Evolutionary conservation across 2,329 filamentous ascomycete species (phyloP).

Genomic region (Blastomyces emzantsi): DNA sequence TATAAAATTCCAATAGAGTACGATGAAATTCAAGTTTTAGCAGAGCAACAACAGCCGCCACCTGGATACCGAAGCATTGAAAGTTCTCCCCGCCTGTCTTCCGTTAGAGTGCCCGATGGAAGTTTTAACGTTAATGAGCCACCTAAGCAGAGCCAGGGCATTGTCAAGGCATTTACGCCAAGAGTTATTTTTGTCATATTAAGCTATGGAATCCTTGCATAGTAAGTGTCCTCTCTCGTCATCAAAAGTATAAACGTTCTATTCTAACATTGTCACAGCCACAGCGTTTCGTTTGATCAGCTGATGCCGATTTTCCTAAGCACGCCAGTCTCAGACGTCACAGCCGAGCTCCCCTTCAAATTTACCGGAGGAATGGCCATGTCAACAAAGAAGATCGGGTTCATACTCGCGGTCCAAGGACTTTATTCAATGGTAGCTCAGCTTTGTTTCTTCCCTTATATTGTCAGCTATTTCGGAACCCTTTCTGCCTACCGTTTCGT

Average conservation of each 20-base stretch:
- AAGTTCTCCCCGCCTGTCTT: conserved; percentile 42
- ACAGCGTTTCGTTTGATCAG: conserved; percentile 95
- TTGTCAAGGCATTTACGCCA: conserved; percentile 63
- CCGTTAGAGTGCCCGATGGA: conserved; percentile 19
- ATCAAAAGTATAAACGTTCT: conserved; percentile 50
- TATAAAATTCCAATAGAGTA: conserved; percentile 39
- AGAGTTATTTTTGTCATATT: conserved; percentile 81
- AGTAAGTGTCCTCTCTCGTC: conserved; percentile 53
- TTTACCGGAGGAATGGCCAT: conserved; percentile 83
- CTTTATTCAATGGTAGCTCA: conserved; percentile 83
- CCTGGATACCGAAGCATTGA: conserved; percentile 58
- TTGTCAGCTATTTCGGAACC: conserved; percentile 66
- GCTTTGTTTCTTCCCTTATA: conserved; percentile 69
- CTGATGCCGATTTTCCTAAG: conserved; percentile 87
- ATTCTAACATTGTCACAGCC: conserved; percentile 46
- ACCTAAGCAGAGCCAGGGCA: conserved; percentile 34
- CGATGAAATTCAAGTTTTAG: conserved; percentile 28
- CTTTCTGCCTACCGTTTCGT: conserved; percentile 74
- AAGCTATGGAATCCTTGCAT: conserved; percentile 85
- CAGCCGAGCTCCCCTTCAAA: conserved; percentile 66
- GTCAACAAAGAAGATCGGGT: conserved; percentile 71
- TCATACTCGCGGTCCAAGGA: conserved; percentile 82
- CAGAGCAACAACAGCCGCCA: conserved; percentile 52
- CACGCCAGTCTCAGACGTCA: conserved; percentile 47
- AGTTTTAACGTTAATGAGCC: conserved; percentile 21